Percentiles rank a stretch among this genome's conserved stretches.
phyloP scores from a whole-genome alignment of 352 stramenopile genomes.

The Globisporangium echinulatum region DNA sequence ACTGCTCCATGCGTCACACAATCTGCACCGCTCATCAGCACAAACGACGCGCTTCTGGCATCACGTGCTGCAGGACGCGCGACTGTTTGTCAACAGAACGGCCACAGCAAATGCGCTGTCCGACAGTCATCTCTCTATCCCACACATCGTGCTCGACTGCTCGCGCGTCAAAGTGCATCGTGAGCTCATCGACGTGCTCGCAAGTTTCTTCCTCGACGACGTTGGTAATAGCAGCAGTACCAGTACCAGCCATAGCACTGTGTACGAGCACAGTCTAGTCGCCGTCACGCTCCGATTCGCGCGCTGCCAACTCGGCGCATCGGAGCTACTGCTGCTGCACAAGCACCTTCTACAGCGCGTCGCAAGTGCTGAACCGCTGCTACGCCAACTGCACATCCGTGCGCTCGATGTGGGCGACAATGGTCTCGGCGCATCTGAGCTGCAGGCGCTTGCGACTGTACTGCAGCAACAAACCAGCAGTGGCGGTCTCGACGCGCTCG shows the following conservation, averaged over 20 bases:
- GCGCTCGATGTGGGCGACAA: constrained; percentile 12
- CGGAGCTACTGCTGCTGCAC: constrained; percentile 4
- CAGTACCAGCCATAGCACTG: neutral
- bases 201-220: neutral
- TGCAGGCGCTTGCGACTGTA: constrained; percentile 1
- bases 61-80: neutral
- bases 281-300: neutral
- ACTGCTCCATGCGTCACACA: neutral
- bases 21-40: neutral
- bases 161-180: neutral
- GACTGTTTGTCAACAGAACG: neutral
- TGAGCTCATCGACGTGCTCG: constrained; percentile 1
- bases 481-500: neutral
- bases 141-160: neutral
- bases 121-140: neutral
- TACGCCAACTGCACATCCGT: neutral
- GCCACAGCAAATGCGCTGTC: neutral
- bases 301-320: neutral
- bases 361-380: neutral
- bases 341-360: constrained; percentile 3
- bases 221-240: neutral
- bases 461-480: constrained; percentile 6
- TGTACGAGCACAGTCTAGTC: neutral
- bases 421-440: neutral
- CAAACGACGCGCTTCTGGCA: neutral